Conservation (phyloP, 2,329 filamentous ascomycete species). For the Aspergillus luchuensis region DNA sequence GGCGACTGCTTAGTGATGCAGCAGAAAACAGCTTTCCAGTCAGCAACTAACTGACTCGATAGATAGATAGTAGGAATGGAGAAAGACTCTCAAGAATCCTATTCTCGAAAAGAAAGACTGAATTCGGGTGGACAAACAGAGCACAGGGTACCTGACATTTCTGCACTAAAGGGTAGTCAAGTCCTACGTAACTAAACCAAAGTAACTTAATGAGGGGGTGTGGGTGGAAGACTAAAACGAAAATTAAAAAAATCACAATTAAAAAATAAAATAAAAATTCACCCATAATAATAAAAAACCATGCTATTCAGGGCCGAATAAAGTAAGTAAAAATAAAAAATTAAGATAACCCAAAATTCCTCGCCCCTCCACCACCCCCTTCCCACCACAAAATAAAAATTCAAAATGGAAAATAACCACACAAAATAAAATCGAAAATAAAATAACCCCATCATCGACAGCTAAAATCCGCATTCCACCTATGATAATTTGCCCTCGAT, state of each 20-base stretch:
- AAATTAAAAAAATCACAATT: neutral
- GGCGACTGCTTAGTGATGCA: slow-evolving; percentile 10
- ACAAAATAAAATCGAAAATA: neutral
- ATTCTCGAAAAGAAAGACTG: too few species aligned
- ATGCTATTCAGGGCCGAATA: slow-evolving; percentile 4
- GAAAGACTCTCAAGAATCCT: too few species aligned
- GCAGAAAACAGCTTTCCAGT: too few species aligned
- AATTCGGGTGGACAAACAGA: slow-evolving; percentile 9
- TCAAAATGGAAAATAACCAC: neutral
- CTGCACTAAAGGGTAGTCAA: neutral
- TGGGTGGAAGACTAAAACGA: slow-evolving; percentile 1
- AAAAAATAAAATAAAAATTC: slow-evolving; percentile 9
- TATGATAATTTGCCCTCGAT: neutral
- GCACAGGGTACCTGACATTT: neutral
- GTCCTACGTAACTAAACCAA: slow-evolving; percentile 5
- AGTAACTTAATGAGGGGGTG: neutral
- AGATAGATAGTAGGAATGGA: too few species aligned
- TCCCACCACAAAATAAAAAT: neutral
- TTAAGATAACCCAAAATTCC: neutral
- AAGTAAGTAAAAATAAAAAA: neutral
- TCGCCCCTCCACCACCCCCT: neutral
- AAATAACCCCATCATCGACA: neutral
- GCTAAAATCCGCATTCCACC: slow-evolving; percentile 2
- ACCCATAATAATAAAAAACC: slow-evolving; percentile 10
- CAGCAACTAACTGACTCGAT: too few species aligned